Base-by-base conservation (phyloP, 352 stramenopile genomes). In the Pythium dissimile region DNA sequence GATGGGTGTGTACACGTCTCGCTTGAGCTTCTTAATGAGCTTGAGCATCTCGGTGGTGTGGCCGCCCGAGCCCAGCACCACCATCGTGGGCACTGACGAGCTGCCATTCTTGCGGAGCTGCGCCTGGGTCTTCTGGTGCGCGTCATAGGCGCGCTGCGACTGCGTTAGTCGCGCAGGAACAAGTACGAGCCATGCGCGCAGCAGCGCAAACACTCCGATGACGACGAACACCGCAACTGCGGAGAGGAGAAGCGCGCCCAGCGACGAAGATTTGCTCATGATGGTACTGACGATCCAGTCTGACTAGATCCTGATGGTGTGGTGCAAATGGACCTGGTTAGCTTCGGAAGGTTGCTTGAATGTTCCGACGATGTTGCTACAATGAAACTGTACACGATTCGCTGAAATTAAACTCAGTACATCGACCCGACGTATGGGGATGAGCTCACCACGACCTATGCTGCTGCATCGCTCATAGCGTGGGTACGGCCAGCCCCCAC, bases 41-140 rank as follows among this genome's bases (percentile, higher is more conserved):
- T 92, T 91, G 18, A 98, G 74, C 84, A 98, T 96, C 85, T 98
- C 94, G 24, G 93, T 97, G 26, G 93, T 98, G 70, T 98, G 94
- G 27, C 94, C 94, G 31, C 83, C 85, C 0, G 85, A 94, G 49
- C 85, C 85, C 26, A 94, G 56, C n/a, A 93, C 79, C n/a, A 84
- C 83, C 75, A 94, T 89, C 20, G 81, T 81, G 24, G 75, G 77
- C 27, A 85, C 58, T 8, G 45, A 5, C 2, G 21, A n/a, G n/a
- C n/a, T 37, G 6, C 34, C 37, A 31, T 56, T 23, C 7, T 66
- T 27, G 45, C 30, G 34, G 8, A 24, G 34, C 47, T 58, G 20
- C n/a, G 11, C 8, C 45, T 54, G 30, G 20, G 31, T 21, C 32
- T 59, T 53, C 23, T 62, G 38, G n/a, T 34, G 38, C 10, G 53